Percentiles rank a stretch among this genome's conserved stretches.
These are phyloP conservation scores for Neolentinus lepideus DNA, from an alignment of 1,284 basidiomycete species.

Conservation along the genomic window DNA sequence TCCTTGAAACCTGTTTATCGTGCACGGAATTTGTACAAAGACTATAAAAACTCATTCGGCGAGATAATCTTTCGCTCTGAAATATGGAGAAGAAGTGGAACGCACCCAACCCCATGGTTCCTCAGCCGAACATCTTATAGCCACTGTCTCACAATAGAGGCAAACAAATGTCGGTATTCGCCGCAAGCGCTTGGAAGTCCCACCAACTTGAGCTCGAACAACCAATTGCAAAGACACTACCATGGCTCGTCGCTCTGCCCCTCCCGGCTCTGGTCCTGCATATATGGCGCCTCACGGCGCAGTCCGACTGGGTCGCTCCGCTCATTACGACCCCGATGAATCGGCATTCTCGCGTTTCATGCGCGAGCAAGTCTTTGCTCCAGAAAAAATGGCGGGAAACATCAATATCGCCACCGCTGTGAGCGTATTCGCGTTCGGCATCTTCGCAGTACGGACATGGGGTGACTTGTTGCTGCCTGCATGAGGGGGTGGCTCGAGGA, in stretches of 20 bases:
- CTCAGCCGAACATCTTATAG: too few species aligned
- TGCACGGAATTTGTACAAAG: too few species aligned
- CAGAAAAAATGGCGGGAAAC: constrained; percentile 68
- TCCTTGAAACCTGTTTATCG: too few species aligned
- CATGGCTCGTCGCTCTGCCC: constrained; percentile 65
- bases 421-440: constrained; percentile 58
- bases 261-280: constrained; percentile 42
- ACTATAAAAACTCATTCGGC: too few species aligned
- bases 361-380: constrained; percentile 58
- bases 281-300: constrained; percentile 39
- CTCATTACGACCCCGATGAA: constrained; percentile 47
- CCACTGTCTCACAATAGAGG: too few species aligned
- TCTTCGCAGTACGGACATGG: constrained; percentile 58
- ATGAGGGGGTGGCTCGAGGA: constrained; percentile 20
- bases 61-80: too few species aligned
- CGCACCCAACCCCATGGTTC: too few species aligned
- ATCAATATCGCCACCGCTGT: constrained; percentile 58
- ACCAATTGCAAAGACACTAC: too few species aligned
- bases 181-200: too few species aligned
- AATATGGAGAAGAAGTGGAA: too few species aligned
- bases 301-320: constrained; percentile 25
- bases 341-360: constrained; percentile 52
- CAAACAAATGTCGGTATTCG: too few species aligned
- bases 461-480: constrained; percentile 69
- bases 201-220: too few species aligned